Base-by-base conservation (phyloP, 1,139 yeast species). In the Taiozyma sp. region DNA sequence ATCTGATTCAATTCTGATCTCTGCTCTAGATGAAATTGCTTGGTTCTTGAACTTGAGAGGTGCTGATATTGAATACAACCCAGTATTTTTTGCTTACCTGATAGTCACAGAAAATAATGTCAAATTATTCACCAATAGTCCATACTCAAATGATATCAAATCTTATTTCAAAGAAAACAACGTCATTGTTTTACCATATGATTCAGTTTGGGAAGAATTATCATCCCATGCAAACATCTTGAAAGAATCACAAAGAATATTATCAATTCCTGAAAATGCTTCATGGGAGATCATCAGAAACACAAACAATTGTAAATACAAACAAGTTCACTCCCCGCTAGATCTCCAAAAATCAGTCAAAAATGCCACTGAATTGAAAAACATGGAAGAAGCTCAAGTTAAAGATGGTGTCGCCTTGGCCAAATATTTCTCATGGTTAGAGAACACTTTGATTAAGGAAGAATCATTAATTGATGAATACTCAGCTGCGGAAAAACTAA, bases 11-110 rank as follows among this genome's bases (percentile, higher is more conserved):
- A 56, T 58, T 26, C 44, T 53, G 61, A 65, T 56, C 72, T 76
- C 52, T 44, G 87, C 96, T 0, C 71, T 89, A 54, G 99, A 93
- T 69, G 97, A 93, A 63, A 79, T 91, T 54, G 96, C 97, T 9
- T 91, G 97, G 98, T 70, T 90, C 51, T 78, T 90, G 64, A 93
- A 93, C 63, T 73, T 93, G 57, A 79, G 98, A 60, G 98, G 98
- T 21, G 73, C 78, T 41, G 95, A 88, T 65, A 88, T 93, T 56
- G 86, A 83, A 42, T 95, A 74, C 69, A 93, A 91, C 65, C 99
- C 99, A 2, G 93, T 95, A 16, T 95, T 95, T 67, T 90, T 80
- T 70, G 76, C 95, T 46, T 93, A 88, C 65, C 75, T 89, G 53
- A 73, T 89, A 19, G 72, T 90, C 21, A 76, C 80, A 22, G 76